Percentiles rank a stretch among this genome's conserved stretches.
Conservation (phyloP, 106 monocot species). For the Dioscorea alata region DNA sequence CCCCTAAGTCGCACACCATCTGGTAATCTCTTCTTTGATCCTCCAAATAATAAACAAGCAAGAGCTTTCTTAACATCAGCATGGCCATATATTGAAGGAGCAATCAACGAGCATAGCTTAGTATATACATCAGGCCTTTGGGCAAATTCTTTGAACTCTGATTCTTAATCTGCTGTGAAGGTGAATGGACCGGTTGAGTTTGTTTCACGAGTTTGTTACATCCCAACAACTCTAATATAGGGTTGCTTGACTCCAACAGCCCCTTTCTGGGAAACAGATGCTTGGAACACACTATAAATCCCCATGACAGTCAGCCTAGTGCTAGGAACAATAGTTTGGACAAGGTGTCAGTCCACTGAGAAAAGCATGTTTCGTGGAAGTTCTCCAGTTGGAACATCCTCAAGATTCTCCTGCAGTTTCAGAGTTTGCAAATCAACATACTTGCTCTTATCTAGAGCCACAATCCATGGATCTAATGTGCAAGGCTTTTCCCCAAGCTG, state of each 20-base stretch:
- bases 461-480: conserved; percentile 92
- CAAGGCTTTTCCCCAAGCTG: conserved; percentile 92
- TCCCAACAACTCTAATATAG: conserved; percentile 91
- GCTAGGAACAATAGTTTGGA: conserved; percentile 94
- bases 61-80: conserved; percentile 93
- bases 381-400: conserved; percentile 96
- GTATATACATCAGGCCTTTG: conserved; percentile 88
- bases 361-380: conserved; percentile 87
- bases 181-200: conserved; percentile 64
- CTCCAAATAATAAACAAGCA: conserved; percentile 91
- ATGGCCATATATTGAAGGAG: conserved; percentile 96
- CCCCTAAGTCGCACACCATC: conserved; percentile 95
- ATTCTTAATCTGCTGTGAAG: conserved; percentile 82
- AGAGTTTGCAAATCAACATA: conserved; percentile 96
- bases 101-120: conserved; percentile 82
- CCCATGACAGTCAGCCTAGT: conserved; percentile 87
- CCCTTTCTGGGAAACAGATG: conserved; percentile 82
- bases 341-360: conserved; percentile 87
- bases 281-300: conserved; percentile 92
- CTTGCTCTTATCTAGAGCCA: conserved; percentile 89
- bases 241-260: conserved; percentile 96
- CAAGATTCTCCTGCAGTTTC: conserved; percentile 96
- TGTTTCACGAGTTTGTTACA: conserved; percentile 83
- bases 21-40: conserved; percentile 90
- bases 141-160: conserved; percentile 89